A percentile compares a stretch with the other conserved stretches of the same genome.
phyloP scores from a whole-genome alignment of 2,329 filamentous ascomycete genomes.

The Colletotrichum cereale region DNA sequence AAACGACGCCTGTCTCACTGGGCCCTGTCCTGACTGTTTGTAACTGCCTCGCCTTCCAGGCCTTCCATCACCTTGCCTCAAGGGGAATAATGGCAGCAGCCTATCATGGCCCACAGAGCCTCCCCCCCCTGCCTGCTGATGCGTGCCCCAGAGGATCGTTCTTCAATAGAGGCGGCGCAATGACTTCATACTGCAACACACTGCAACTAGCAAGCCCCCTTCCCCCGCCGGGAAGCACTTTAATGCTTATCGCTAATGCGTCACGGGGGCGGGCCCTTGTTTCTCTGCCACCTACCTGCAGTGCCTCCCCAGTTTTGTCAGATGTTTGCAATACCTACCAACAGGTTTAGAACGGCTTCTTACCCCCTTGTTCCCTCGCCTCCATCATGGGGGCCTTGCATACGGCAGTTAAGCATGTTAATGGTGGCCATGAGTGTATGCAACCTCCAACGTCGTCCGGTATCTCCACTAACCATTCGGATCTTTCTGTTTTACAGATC shows the following conservation, averaged over 20 bases:
- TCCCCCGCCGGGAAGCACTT: neutral
- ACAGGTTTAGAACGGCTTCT: neutral
- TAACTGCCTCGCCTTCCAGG: neutral
- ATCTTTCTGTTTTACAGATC: no score
- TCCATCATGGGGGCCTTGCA: neutral
- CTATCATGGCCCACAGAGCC: neutral
- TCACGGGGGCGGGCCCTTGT: neutral
- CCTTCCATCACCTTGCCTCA: neutral
- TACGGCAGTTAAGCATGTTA: constrained; percentile 4
- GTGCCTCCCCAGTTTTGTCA: no score
- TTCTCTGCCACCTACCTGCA: neutral
- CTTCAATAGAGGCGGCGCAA: neutral
- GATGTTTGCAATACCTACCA: no score
- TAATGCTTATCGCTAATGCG: neutral
- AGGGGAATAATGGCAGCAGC: neutral
- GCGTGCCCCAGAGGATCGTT: neutral
- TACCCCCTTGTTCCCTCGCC: neutral
- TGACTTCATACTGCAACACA: neutral
- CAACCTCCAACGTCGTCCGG: constrained; percentile 12
- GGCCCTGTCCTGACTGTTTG: neutral
- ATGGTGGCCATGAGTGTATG: constrained; percentile 1
- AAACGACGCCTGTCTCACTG: constrained; percentile 22
- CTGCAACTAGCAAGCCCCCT: neutral
- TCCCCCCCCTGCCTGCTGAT: neutral
- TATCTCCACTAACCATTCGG: neutral